Conservation (phyloP, 164 flowering plant genomes). For the Buxus sempervirens region DNA sequence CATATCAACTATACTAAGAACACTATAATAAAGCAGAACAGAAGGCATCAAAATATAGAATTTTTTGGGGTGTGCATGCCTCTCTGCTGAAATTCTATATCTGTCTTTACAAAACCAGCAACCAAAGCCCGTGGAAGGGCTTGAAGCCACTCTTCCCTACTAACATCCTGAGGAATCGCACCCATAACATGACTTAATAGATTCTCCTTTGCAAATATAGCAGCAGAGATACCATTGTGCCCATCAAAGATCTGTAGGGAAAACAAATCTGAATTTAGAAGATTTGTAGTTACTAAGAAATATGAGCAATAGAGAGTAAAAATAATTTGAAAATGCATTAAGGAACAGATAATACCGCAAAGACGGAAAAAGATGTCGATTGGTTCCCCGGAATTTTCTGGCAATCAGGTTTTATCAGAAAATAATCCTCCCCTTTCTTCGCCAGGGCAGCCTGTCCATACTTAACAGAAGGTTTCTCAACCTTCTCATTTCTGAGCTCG, state of each 20-base stretch:
- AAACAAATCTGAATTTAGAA: slow-evolving; percentile 22
- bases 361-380: slow-evolving; percentile 74
- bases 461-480: slow-evolving; percentile 72
- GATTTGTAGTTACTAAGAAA: not conserved
- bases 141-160: slow-evolving; percentile 92
- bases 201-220: slow-evolving; percentile 81
- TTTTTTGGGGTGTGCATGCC: slow-evolving; percentile 44
- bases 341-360: slow-evolving; percentile 54
- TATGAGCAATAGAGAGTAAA: too few relatives aligned
- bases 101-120: slow-evolving; percentile 95
- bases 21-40: not conserved
- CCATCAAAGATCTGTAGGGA: slow-evolving; percentile 84
- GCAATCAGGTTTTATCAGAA: slow-evolving; percentile 75
- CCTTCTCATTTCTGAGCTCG: slow-evolving; percentile 73
- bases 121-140: slow-evolving; percentile 91
- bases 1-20: slow-evolving; percentile 6
- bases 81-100: slow-evolving; percentile 92
- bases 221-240: slow-evolving; percentile 94
- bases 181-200: slow-evolving; percentile 76
- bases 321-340: too few relatives aligned
- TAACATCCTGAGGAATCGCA: slow-evolving; percentile 78
- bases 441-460: slow-evolving; percentile 90
- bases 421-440: slow-evolving; percentile 95
- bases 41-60: not conserved
- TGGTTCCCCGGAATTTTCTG: slow-evolving; percentile 69